phyloP scores from a whole-genome alignment of 2,329 filamentous ascomycete species.

The Pseudogymnoascus sp. region DNA sequence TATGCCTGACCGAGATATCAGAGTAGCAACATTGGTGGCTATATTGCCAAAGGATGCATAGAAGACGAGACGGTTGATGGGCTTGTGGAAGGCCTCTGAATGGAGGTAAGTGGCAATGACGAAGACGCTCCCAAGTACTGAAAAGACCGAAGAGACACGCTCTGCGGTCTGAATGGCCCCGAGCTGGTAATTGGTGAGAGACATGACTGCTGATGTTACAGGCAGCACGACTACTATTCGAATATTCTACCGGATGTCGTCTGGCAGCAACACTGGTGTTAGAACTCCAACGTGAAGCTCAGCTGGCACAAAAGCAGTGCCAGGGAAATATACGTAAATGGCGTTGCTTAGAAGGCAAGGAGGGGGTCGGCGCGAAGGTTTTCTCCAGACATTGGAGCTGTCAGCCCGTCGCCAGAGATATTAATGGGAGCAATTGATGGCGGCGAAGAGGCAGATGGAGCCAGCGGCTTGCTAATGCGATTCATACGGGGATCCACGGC shows the following conservation, averaged over 20 bases:
- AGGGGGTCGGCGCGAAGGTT: neutral
- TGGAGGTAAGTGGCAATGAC: conserved; percentile 43
- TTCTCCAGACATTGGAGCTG: neutral
- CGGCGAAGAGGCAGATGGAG: neutral
- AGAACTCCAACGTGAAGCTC: neutral
- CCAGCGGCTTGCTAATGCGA: neutral
- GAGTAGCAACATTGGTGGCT: conserved; percentile 47
- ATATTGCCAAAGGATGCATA: conserved; percentile 54
- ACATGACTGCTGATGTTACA: neutral
- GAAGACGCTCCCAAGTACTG: conserved; percentile 43
- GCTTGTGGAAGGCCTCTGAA: conserved; percentile 43
- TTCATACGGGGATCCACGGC: neutral
- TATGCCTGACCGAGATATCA: conserved; percentile 43
- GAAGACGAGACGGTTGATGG: conserved; percentile 53
- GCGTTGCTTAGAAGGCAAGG: neutral
- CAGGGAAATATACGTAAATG: neutral
- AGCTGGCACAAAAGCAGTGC: neutral
- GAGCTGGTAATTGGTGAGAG: neutral
- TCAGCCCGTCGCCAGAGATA: neutral
- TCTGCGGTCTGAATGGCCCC: neutral
- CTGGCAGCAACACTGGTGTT: neutral
- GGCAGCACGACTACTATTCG: neutral
- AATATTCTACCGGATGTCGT: neutral
- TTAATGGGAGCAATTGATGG: neutral
- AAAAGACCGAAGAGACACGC: conserved; percentile 39